Evolutionary conservation across 2,329 filamentous ascomycete species (phyloP), one percentile per base, ranked within the genome.

Genomic region (Pestalotiopsis sp.): DNA sequence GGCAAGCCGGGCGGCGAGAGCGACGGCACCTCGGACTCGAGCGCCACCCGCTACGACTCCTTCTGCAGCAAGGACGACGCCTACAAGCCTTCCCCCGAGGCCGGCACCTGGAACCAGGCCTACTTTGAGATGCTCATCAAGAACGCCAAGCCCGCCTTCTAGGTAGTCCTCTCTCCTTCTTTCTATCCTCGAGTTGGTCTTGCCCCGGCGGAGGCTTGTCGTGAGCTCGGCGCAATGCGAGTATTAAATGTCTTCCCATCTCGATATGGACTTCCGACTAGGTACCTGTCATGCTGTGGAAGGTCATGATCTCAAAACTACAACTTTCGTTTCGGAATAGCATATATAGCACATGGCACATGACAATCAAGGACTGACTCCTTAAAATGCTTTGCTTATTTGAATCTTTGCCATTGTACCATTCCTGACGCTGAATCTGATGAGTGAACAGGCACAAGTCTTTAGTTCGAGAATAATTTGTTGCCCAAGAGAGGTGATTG

Each of bases 71-170:
- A 81, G 20, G 71, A 77, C 4, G 83, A 85, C 73, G 78, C 89
- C 2, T 79, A 91, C 59, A 78, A 87, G 77, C 89, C 89, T 11
- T 88, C 90, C 1, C 90, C 90, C 52, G 88, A 92, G 78, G 89
- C 89, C 17, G 89, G 90, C 39, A 81, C 82, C 17, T 92, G 90
- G 90, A 90, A 90, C 78, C 80, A 87, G 77, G 82, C 80, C 24
- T 88, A 87, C 78, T 87, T 87, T 72, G 84, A 81, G 76, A 82
- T 85, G 76, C 77, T 88, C 2, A 77, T 88, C 64, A 80, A 78
- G 68, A 87, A 87, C 70, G 83, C 84, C 64, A 83, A 84, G 71
- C 85, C 85, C 24, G 75, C 82, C 2, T 84, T 86, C 71, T 66
- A 58, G 39, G 22, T 11, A 1, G 39, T 44, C 1, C 17, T 40